Percentiles rank a stretch among this genome's conserved stretches.
phyloP scores from a whole-genome alignment of 1,284 basidiomycete genomes.

The Naganishia sp. region DNA sequence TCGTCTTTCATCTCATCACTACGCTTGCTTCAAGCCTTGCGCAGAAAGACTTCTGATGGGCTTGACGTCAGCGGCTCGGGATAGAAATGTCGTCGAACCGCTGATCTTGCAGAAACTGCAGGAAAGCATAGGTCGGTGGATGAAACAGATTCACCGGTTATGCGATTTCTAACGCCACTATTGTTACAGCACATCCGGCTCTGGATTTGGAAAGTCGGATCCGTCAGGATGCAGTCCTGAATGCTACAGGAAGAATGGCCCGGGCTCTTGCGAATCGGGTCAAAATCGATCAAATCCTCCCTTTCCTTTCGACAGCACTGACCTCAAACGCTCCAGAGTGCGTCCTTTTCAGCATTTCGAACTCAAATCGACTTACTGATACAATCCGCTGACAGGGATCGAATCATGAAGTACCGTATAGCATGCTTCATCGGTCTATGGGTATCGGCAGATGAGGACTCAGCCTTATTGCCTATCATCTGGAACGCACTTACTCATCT shows the following conservation, averaged over 20 bases:
- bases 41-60: constrained; percentile 83
- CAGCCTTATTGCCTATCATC: constrained; percentile 64
- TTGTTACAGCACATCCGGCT: constrained; percentile 7
- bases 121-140: constrained; percentile 58
- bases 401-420: constrained; percentile 82
- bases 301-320: constrained; percentile 29
- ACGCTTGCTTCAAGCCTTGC: constrained; percentile 61
- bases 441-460: constrained; percentile 64
- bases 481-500: constrained; percentile 80
- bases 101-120: constrained; percentile 65
- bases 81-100: constrained; percentile 63
- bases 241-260: constrained; percentile 80
- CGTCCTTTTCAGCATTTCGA: background rate
- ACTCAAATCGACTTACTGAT: background rate
- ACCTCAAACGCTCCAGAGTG: constrained; percentile 32
- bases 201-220: constrained; percentile 65
- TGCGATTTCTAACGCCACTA: background rate
- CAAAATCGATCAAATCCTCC: constrained; percentile 32
- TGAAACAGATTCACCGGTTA: too few species aligned
- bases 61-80: constrained; percentile 62
- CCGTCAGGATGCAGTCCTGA: constrained; percentile 83
- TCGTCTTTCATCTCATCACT: constrained; percentile 27
- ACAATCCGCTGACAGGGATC: constrained; percentile 60
- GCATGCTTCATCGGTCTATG: constrained; percentile 88
- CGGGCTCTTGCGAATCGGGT: constrained; percentile 56